Base-by-base conservation (phyloP, 257 asterid species). In the Cruciata laevipes region DNA sequence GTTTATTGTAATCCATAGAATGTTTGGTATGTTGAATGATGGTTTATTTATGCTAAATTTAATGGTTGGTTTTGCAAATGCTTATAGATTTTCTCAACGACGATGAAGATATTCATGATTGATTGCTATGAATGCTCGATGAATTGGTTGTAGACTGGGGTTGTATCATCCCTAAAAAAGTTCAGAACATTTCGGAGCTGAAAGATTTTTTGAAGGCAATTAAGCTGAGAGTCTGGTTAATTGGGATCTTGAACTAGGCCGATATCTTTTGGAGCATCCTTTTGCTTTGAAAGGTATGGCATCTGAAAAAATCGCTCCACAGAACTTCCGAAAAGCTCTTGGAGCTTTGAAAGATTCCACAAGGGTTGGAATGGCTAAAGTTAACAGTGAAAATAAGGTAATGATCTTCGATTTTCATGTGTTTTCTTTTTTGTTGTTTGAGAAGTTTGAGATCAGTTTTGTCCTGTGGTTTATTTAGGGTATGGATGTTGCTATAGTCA, bases 321-420 rank as follows among this genome's bases (percentile, higher is more conserved):
- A 80, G 35, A 84, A 77, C 65, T 68, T 84, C 25, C 82, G 90
- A 57, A 86, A 83, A 70, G 97, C 91, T 58, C 77, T 84, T 67
- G 81, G 78, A 17, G 93, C 90, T 79, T 80, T 90, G 25, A 86
- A 84, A 71, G 97, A 90, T 75, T 81, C 94, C 38, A 83, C 97
- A 30, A 83, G 76, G 74, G 95, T 89, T 65, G 95, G 93, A 53
- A 76, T 83, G 72, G 93, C 93, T 68, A 87, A 79, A 80, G 87
- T 90, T 82, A 87, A 83, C 72, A 81, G 88, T 63, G 91, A 80
- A 58, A 80, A 81, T 76, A 90, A 87, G 95, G 97, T 90, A 72
- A 73, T 58, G 42, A 13, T 47, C 21, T 47, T 17, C 9, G 3
- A 4, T 59, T 14, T 30, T 14, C n/a, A 14, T 60, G 13, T 17